Conservation (phyloP, 306 rosid species). For the Ziziphus jujuba region DNA sequence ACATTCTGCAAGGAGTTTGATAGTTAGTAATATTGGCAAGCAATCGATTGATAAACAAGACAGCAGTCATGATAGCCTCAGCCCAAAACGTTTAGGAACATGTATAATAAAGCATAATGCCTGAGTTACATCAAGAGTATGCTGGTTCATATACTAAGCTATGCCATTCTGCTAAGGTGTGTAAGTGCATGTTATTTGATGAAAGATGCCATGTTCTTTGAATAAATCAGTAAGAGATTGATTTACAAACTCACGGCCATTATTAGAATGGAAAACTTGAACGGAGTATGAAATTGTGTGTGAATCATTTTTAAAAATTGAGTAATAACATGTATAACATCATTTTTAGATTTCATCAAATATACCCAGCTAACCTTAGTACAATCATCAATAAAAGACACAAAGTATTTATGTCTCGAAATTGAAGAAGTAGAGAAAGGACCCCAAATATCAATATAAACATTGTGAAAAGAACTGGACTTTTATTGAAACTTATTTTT, state of each 20-base stretch:
- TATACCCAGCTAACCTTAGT: no score
- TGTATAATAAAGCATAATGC: neutral
- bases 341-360: no score
- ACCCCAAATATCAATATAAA: no score
- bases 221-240: neutral
- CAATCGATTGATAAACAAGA: neutral
- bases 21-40: neutral
- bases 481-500: neutral
- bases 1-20: neutral
- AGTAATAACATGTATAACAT: neutral
- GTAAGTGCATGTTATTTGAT: neutral
- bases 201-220: constrained; percentile 6
- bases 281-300: neutral
- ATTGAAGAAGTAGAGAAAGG: no score
- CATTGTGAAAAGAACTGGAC: no score
- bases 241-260: constrained; percentile 3
- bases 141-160: neutral
- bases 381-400: no score
- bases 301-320: neutral
- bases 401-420: no score
- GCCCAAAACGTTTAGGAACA: neutral
- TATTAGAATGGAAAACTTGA: neutral
- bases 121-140: neutral
- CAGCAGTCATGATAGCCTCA: neutral
- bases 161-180: neutral